phyloP scores from a whole-genome alignment of 2,329 filamentous ascomycete species.

The Paecilomyces sp. region DNA sequence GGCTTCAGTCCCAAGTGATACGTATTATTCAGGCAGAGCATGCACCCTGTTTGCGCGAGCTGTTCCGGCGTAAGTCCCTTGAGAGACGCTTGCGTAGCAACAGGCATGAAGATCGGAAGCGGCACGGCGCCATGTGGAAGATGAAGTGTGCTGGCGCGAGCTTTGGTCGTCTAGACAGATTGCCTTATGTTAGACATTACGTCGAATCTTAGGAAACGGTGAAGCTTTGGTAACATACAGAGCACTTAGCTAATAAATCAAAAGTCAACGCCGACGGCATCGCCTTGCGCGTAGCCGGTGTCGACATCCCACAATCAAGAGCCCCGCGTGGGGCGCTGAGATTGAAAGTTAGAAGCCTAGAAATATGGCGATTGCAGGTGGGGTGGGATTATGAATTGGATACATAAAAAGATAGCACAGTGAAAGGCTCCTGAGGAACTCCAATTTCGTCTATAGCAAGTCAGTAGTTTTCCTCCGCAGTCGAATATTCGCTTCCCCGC shows the following conservation, averaged over 20 bases:
- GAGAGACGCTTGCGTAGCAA: constrained; percentile 90
- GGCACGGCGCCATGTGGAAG: constrained; percentile 88
- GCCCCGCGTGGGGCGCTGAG: constrained; percentile 7
- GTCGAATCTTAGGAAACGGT: not conserved
- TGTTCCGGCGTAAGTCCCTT: constrained; percentile 93
- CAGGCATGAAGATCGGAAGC: constrained; percentile 96
- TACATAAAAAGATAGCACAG: not conserved
- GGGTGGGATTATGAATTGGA: not conserved
- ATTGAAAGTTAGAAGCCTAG: not conserved
- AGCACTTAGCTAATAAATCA: constrained; percentile 70
- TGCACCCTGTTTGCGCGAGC: constrained; percentile 79
- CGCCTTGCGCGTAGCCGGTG: constrained; percentile 18
- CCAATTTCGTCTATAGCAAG: not conserved
- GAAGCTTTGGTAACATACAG: constrained; percentile 49
- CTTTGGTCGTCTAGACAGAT: constrained; percentile 71
- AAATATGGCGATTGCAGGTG: not conserved
- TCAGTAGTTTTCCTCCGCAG: not conserved
- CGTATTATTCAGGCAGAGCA: constrained; percentile 93
- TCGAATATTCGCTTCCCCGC: not conserved
- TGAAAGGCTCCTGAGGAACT: not conserved
- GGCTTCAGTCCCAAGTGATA: constrained; percentile 95
- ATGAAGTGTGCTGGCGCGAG: constrained; percentile 77
- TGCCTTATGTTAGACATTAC: constrained; percentile 2
- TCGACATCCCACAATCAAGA: constrained; percentile 22
- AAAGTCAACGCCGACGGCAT: constrained; percentile 63